These are phyloP conservation scores for Jamesozyma piceae DNA, from an alignment of 805 yeast genomes.

Conservation along the genomic window DNA sequence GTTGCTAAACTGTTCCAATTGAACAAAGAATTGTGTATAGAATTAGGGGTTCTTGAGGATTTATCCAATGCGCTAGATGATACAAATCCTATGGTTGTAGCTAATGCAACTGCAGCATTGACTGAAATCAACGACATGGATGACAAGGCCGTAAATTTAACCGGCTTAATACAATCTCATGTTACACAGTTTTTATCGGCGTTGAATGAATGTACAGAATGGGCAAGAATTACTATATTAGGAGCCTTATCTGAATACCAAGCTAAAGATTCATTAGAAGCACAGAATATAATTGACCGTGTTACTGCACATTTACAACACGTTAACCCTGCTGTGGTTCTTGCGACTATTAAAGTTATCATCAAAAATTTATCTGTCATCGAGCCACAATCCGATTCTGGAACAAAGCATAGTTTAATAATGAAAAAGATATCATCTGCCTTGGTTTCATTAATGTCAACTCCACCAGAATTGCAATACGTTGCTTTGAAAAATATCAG, in stretches of 20 bases:
- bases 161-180: slow-evolving; percentile 29
- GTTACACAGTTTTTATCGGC: slow-evolving; percentile 65
- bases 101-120: slow-evolving; percentile 81
- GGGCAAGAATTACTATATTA: slow-evolving; percentile 92
- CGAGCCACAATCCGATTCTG: slow-evolving; percentile 19
- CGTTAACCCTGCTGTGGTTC: slow-evolving; percentile 90
- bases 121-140: slow-evolving; percentile 72
- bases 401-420: slow-evolving; percentile 20
- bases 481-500: slow-evolving; percentile 88
- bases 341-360: slow-evolving; percentile 74
- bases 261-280: slow-evolving; percentile 51
- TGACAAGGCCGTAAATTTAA: slow-evolving; percentile 40
- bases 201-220: slow-evolving; percentile 93
- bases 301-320: slow-evolving; percentile 94
- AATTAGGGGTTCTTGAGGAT: slow-evolving; percentile 72
- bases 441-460: slow-evolving; percentile 73
- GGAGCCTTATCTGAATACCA: slow-evolving; percentile 69
- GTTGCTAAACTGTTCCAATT: slow-evolving; percentile 91
- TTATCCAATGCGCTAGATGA: slow-evolving; percentile 66
- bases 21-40: slow-evolving; percentile 69
- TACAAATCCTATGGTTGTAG: slow-evolving; percentile 93
- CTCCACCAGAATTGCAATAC: slow-evolving; percentile 90
- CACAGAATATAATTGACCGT: slow-evolving; percentile 77
- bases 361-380: slow-evolving; percentile 54
- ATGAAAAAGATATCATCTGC: slow-evolving; percentile 75